Evolutionary conservation across 1,139 yeast species (phyloP).

Genomic region (Geotrichum bryndzae): DNA sequence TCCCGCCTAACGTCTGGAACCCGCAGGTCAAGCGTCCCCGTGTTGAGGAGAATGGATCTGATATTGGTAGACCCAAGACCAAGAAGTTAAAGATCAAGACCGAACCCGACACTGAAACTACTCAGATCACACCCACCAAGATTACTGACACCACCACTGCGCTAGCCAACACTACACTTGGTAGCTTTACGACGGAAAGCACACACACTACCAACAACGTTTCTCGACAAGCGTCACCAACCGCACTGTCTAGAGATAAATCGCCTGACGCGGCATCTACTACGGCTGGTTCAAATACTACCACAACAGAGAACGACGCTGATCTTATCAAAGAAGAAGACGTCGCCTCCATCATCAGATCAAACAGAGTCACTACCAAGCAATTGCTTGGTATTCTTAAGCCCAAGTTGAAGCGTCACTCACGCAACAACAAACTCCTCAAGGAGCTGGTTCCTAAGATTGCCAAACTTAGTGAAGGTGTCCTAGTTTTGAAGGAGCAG

Average conservation of each 20-base stretch:
- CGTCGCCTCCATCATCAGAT: conserved; percentile 57
- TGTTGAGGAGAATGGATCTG: conserved; percentile 29
- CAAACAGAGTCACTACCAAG: conserved; percentile 59
- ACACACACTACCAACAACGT: background rate
- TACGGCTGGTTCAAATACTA: conserved; percentile 17
- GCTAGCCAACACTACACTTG: background rate
- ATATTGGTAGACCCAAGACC: conserved; percentile 20
- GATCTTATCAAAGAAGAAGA: conserved; percentile 59
- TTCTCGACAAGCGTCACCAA: conserved; percentile 5
- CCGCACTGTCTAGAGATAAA: conserved; percentile 23
- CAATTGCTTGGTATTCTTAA: conserved; percentile 57
- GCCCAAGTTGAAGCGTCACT: conserved; percentile 59
- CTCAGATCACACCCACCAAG: background rate
- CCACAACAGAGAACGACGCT: conserved; percentile 24
- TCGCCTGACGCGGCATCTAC: conserved; percentile 39
- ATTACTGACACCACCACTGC: background rate
- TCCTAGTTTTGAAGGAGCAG: conserved; percentile 43
- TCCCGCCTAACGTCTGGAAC: conserved; percentile 82
- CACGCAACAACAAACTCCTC: conserved; percentile 63
- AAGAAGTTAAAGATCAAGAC: conserved; percentile 15
- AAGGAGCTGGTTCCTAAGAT: conserved; percentile 63
- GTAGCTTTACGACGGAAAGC: background rate
- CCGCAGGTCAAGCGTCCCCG: conserved; percentile 50
- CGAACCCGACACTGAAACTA: background rate
- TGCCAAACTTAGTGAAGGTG: conserved; percentile 61